Percentiles rank a stretch among this genome's conserved stretches.
These are phyloP conservation scores for Marasmius tenuissimus DNA, from an alignment of 1,284 basidiomycete species.

Conservation along the genomic window DNA sequence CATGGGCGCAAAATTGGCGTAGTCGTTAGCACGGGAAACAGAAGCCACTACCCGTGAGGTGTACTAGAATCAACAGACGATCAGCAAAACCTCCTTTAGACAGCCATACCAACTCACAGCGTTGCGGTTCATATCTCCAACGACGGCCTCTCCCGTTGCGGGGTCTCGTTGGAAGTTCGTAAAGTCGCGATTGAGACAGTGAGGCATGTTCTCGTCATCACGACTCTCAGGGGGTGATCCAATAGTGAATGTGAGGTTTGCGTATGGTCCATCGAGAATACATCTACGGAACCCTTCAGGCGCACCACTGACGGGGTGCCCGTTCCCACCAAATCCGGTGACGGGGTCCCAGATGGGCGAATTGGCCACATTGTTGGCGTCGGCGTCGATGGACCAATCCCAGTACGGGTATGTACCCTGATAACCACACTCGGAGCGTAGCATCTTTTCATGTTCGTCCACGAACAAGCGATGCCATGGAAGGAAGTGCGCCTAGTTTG, in stretches of 20 bases:
- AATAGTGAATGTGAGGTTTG: not conserved
- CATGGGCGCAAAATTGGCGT: not conserved
- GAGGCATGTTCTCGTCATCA: not conserved
- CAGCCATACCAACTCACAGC: not conserved
- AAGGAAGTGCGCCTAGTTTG: not conserved
- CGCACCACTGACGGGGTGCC: not conserved
- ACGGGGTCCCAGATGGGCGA: not conserved
- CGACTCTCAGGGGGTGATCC: not conserved
- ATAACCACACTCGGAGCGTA: not conserved
- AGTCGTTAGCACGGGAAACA: not conserved
- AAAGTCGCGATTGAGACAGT: not conserved
- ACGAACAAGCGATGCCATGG: slow-evolving; percentile 3
- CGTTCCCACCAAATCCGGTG: not conserved
- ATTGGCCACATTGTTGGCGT: not conserved
- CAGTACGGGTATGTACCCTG: not conserved
- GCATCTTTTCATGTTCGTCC: not conserved
- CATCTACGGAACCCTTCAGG: not conserved
- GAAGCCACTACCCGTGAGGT: not conserved
- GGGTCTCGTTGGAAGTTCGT: not conserved
- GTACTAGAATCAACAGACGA: not conserved
- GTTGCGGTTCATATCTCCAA: not conserved
- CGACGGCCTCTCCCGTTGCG: not conserved
- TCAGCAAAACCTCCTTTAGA: not conserved
- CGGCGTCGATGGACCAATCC: slow-evolving; percentile 2
- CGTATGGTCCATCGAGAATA: not conserved